Evolutionary conservation across 768 basidiomycete genomes (phyloP).

Genomic region (Terana coerulea): DNA sequence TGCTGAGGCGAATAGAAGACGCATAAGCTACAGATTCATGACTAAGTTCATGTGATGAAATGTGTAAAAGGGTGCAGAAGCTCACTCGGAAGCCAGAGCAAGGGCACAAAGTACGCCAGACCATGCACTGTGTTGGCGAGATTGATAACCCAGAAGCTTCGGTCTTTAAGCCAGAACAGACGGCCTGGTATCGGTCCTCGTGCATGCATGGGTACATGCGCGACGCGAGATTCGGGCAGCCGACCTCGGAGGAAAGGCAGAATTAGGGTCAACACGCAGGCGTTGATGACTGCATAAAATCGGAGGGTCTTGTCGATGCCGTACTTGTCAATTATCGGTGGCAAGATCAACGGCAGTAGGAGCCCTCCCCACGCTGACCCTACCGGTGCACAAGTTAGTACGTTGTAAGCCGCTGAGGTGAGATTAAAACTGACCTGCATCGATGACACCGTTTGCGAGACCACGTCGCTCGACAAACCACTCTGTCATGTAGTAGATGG

Average conservation of each 20-base stretch:
- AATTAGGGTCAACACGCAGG: slow-evolving; percentile 17
- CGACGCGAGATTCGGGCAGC: slow-evolving; percentile 19
- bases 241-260: slow-evolving; percentile 25
- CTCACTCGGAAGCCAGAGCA: slow-evolving; percentile 23
- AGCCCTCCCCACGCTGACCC: slow-evolving; percentile 27
- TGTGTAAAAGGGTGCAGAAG: not conserved
- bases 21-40: slow-evolving; percentile 16
- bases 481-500: slow-evolving; percentile 27
- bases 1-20: slow-evolving; percentile 8
- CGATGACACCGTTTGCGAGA: slow-evolving; percentile 30
- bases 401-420: no score
- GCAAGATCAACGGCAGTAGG: slow-evolving; percentile 24
- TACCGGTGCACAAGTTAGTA: no score
- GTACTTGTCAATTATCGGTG: slow-evolving; percentile 22
- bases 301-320: slow-evolving; percentile 24
- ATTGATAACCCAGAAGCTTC: slow-evolving; percentile 21
- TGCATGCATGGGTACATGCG: slow-evolving; percentile 6
- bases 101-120: slow-evolving; percentile 21
- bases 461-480: slow-evolving; percentile 30
- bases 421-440: slow-evolving; percentile 24
- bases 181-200: slow-evolving; percentile 7
- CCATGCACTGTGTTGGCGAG: slow-evolving; percentile 21
- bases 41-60: not conserved
- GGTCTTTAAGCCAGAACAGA: not conserved
- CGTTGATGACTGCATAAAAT: slow-evolving; percentile 19